Evolutionary conservation across 1,284 basidiomycete species (phyloP), one percentile per base, ranked within the genome.

Genomic region (Puccinia triticina): DNA sequence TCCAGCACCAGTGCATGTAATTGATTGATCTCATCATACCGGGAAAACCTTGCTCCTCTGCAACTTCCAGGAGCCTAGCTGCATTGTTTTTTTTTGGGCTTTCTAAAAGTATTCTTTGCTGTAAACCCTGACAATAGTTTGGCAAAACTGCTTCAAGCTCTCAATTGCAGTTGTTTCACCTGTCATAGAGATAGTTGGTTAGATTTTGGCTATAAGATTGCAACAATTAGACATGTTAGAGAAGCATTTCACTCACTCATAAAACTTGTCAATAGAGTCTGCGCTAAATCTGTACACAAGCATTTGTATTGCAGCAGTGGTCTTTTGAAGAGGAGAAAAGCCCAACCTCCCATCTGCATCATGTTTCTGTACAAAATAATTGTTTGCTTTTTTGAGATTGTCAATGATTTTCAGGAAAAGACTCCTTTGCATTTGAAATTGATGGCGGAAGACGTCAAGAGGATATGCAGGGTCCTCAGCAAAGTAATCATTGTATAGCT

Each of bases 221-320:
- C 11, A 12, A 59, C 12, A 4, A 29, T 26, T 29, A 59, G 8
- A 29, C n/a, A n/a, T 26, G 7, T 71, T 71, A 40, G 32, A 71
- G n/a, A 59, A 26, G n/a, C n/a, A n/a, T n/a, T n/a, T n/a, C 26
- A 61, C 29, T 18, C 2, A 29, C 10, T 14, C 21, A 74, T 74
- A 12, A 12, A n/a, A 55, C n/a, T 74, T 50, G 32, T 75, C 73
- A 53, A 37, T n/a, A 10, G 73, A 50, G 53, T 75, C 37, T 10
- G 48, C 73, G 14, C 46, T 34, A 32, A 12, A 53, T 16, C 73
- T 50, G n/a, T 75, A 75, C 14, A 43, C 73, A n/a, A 75, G 50
- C 53, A 50, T 46, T 55, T 50, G 7, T 3, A 75, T 23, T n/a
- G 48, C 50, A 16, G 26, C n/a, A 10, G 59, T 61, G 4, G 10